Conservation (phyloP, 345 rosid genomes). For the Geranium rotundifolium region DNA sequence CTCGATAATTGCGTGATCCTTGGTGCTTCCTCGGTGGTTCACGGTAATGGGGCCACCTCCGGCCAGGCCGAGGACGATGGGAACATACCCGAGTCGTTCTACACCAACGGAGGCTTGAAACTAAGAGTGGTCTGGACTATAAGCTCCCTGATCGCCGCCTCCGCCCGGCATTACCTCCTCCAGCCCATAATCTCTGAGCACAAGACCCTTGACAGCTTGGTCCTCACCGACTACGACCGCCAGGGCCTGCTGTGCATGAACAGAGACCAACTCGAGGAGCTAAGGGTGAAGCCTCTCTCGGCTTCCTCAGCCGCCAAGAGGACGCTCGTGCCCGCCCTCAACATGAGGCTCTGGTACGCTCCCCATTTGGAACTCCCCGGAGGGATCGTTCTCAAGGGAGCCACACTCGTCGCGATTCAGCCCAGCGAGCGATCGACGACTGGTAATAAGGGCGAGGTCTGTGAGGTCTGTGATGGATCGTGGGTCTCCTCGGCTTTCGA, state of each 20-base stretch:
- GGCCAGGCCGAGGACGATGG: conserved; percentile 54
- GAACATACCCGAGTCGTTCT: conserved; percentile 88
- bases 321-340: conserved; percentile 82
- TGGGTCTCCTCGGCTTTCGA: conserved; percentile 80
- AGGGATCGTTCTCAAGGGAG: conserved; percentile 77
- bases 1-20: conserved; percentile 84
- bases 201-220: conserved; percentile 71
- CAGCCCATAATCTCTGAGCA: conserved; percentile 87
- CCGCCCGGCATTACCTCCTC: conserved; percentile 81
- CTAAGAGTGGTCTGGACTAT: conserved; percentile 95
- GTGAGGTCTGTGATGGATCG: conserved; percentile 51
- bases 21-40: conserved; percentile 60
- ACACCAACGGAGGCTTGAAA: conserved; percentile 85
- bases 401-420: conserved; percentile 89
- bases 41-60: conserved; percentile 14
- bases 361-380: conserved; percentile 68
- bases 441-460: conserved; percentile 51
- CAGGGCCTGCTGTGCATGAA: conserved; percentile 95
- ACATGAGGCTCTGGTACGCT: conserved; percentile 96
- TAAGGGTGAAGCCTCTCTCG: conserved; percentile 78
- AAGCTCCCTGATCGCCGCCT: conserved; percentile 86
- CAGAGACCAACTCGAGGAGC: conserved; percentile 79
- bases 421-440: conserved; percentile 66
- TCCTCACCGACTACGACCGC: conserved; percentile 72
- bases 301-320: conserved; percentile 93